Evolutionary conservation across 768 basidiomycete species (phyloP).

Genomic region (Kockovaella imperatae): DNA sequence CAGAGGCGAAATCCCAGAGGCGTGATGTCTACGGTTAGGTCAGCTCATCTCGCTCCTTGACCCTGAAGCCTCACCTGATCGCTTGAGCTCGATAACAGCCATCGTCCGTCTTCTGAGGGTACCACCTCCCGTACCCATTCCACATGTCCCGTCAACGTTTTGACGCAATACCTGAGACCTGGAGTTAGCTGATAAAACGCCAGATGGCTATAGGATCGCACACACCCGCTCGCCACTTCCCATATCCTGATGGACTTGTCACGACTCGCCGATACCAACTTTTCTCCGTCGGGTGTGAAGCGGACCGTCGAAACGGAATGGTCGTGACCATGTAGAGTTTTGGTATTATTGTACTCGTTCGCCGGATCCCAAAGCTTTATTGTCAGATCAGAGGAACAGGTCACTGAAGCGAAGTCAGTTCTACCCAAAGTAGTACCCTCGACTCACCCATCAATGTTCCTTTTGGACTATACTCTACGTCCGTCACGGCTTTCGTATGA

Average conservation of each 20-base stretch:
- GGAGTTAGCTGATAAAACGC: constrained; percentile 2
- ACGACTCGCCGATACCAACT: constrained; percentile 75
- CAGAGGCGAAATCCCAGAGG: constrained; percentile 64
- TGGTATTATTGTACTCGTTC: constrained; percentile 81
- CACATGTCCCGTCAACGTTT: constrained; percentile 66
- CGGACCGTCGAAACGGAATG: constrained; percentile 79
- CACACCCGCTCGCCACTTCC: constrained; percentile 77
- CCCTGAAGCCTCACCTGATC: constrained; percentile 62
- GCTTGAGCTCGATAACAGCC: constrained; percentile 72
- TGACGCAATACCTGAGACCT: constrained; percentile 57
- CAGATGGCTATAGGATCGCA: constrained; percentile 8
- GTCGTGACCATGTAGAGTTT: constrained; percentile 82
- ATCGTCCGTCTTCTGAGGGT: constrained; percentile 57
- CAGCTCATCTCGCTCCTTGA: neutral
- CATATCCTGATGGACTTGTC: constrained; percentile 80
- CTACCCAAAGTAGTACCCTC: neutral
- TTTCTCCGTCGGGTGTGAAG: constrained; percentile 76
- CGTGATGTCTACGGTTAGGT: constrained; percentile 57
- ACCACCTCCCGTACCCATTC: constrained; percentile 70
- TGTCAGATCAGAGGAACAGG: constrained; percentile 78
- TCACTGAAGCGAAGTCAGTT: constrained; percentile 46
- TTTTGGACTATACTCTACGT: constrained; percentile 81
- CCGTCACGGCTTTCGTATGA: constrained; percentile 79
- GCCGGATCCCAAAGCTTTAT: constrained; percentile 87
- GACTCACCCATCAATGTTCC: constrained; percentile 66